These are phyloP conservation scores for Nicotiana noctiflora DNA, from an alignment of 257 asterid species.

Conservation along the genomic window DNA sequence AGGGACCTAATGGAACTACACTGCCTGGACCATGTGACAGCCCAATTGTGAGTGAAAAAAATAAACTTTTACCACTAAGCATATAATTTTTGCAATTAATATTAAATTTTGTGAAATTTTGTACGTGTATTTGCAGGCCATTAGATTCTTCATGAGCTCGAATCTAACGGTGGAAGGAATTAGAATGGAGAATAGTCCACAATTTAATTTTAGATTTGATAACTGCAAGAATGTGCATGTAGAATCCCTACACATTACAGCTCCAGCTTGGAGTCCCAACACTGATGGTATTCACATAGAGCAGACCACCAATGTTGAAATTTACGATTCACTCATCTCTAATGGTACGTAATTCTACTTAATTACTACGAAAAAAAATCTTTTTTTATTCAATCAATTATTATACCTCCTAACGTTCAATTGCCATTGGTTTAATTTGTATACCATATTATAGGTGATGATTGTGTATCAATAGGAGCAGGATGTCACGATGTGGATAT, in stretches of 20 bases:
- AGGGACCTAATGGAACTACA: conserved; percentile 42
- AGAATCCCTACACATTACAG: conserved; percentile 39
- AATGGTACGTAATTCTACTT: conserved; percentile 24
- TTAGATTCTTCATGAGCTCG: conserved; percentile 62
- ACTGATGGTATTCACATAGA: conserved; percentile 65
- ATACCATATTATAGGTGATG: conserved; percentile 35
- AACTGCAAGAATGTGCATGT: conserved; percentile 45
- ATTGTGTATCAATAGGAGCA: conserved; percentile 60
- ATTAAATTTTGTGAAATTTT: not conserved
- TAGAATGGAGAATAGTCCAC: conserved; percentile 48
- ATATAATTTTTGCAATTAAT: not conserved
- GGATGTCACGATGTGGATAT: conserved; percentile 59
- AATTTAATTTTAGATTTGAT: conserved; percentile 53
- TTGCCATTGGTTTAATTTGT: not conserved
- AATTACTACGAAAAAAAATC: not conserved
- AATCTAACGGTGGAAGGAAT: conserved; percentile 50
- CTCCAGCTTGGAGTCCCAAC: conserved; percentile 56
- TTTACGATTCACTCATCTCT: conserved; percentile 44
- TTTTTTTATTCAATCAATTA: no score
- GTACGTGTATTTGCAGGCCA: conserved; percentile 26
- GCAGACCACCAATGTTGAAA: conserved; percentile 43
- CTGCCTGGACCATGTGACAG: conserved; percentile 51
- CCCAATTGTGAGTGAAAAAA: conserved; percentile 46
- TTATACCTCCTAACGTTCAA: no score
- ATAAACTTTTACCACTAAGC: not conserved